Percentiles rank a stretch among this genome's conserved stretches.
Evolutionary conservation across 2,329 filamentous ascomycete genomes (phyloP).

Genomic region (Penicillium italicum): DNA sequence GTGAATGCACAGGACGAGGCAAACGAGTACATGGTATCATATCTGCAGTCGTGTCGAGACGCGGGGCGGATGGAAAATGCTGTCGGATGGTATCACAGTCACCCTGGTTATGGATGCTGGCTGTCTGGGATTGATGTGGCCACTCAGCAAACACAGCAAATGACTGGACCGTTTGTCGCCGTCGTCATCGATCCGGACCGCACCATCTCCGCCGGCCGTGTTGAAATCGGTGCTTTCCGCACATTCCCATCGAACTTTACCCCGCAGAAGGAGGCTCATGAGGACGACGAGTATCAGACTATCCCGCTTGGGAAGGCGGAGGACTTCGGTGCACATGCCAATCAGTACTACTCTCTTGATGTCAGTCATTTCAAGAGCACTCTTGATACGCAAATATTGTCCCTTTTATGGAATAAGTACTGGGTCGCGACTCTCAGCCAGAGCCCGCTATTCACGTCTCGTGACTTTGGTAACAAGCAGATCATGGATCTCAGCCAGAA

Average conservation of each 20-base stretch:
- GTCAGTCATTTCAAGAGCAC: conserved; percentile 93
- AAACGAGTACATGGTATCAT: conserved; percentile 94
- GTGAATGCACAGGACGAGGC: conserved; percentile 95
- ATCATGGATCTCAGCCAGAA: conserved; percentile 84
- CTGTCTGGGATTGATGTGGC: conserved; percentile 91
- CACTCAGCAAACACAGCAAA: conserved; percentile 85
- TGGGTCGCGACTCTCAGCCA: conserved; percentile 89
- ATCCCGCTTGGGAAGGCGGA: conserved; percentile 92
- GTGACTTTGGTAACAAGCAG: conserved; percentile 88
- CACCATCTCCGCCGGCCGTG: conserved; percentile 89
- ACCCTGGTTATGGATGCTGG: conserved; percentile 98
- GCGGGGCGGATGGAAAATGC: conserved; percentile 81
- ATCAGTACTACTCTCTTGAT: conserved; percentile 84
- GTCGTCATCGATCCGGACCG: conserved; percentile 96
- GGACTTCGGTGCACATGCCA: conserved; percentile 91
- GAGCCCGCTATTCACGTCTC: conserved; percentile 83
- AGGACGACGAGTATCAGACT: conserved; percentile 45
- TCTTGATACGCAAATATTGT: conserved; percentile 79
- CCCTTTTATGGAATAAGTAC: conserved; percentile 97
- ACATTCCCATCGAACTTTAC: conserved; percentile 78
- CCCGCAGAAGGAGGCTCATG: conserved; percentile 47
- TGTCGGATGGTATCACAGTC: conserved; percentile 96
- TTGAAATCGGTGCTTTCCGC: conserved; percentile 95
- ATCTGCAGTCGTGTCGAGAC: conserved; percentile 71
- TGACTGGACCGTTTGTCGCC: conserved; percentile 86